phyloP scores from a whole-genome alignment of 148 eudicot genomes.

The Chenopodium berlandieri region DNA sequence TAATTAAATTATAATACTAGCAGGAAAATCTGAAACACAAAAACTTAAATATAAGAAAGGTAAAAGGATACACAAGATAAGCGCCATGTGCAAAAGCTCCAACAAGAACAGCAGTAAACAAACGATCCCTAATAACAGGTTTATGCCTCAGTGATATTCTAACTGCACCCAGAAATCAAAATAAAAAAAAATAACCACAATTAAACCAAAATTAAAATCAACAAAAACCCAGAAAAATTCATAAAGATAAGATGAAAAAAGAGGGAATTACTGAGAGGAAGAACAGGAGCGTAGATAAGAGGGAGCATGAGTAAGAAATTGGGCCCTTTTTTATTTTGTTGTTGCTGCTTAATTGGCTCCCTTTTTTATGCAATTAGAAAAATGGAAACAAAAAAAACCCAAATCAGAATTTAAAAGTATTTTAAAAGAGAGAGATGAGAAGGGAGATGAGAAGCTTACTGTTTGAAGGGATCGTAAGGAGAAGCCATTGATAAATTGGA shows the following conservation, averaged over 20 bases:
- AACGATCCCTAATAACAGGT: conserved; percentile 86
- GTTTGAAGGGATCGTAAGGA: conserved; percentile 40
- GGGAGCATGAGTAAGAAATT: conserved; percentile 63
- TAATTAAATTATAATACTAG: background rate
- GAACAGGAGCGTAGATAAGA: conserved; percentile 85
- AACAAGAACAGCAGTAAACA: conserved; percentile 73
- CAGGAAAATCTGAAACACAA: background rate
- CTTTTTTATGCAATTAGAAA: conserved; percentile 9
- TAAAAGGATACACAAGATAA: conserved; percentile 94
- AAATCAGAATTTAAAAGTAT: background rate
- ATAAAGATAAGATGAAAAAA: background rate
- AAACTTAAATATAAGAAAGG: background rate
- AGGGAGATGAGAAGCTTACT: conserved; percentile 30
- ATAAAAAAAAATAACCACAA: background rate
- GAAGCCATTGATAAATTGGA: conserved; percentile 39
- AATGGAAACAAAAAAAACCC: background rate
- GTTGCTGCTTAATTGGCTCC: conserved; percentile 33
- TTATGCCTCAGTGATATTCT: conserved; percentile 65
- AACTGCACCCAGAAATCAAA: conserved; percentile 40
- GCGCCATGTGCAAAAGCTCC: conserved; percentile 85
- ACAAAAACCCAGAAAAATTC: background rate
- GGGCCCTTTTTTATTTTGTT: conserved; percentile 43
- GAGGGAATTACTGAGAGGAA: conserved; percentile 79
- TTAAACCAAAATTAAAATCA: background rate
- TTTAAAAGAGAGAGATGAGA: background rate